Base-by-base conservation (phyloP, 1,139 yeast genomes). In the Pneumocystis oryctolagi region DNA sequence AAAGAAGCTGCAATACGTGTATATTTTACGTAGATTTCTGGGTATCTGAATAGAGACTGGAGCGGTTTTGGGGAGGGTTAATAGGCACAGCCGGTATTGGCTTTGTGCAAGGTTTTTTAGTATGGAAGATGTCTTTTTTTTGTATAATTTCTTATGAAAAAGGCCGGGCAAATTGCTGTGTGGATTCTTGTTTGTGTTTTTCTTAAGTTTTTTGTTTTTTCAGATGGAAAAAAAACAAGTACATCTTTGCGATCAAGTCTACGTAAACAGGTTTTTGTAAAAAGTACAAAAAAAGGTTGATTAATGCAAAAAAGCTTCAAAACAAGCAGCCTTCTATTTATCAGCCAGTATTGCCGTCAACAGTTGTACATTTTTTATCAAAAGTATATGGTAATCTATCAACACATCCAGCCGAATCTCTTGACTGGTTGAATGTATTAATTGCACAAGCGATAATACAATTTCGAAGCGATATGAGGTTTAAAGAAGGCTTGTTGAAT, bases 391-490 rank as follows among this genome's bases (percentile, higher is more conserved):
- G 94, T 73, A 89, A 92, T 71, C 97, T 92, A 1, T 83, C 84
- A 59, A 84, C 84, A 31, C 98, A 94, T 72, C 78, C 85, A 2
- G 82, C 97, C 0, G 99, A 92, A 75, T 85, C 96, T 0, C 76
- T 92, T 64, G 98, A 92, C 73, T 92, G 99, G 98, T 89, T 92
- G 72, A 92, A 92, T 70, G 97, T 92, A 0, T 77, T 92, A 60
- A 81, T 92, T 30, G 98, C 97, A 0, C 97, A 94, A 72, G 85
- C 90, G 4, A 84, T 92, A 31, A 82, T 89, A 30, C 96, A 90
- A 69, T 80, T 89, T 65, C 79, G 99, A 65, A 80, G 84, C 28
- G 97, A 92, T 72, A 97, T 97, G 0, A 75, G 88, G 65, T 78
- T 82, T 62, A 83, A 89, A 59, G 95, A 92, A 73, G 89, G 89